Evolutionary conservation across 108 stramenopile genomes (phyloP).

Genomic region (Bacterosira constricta): DNA sequence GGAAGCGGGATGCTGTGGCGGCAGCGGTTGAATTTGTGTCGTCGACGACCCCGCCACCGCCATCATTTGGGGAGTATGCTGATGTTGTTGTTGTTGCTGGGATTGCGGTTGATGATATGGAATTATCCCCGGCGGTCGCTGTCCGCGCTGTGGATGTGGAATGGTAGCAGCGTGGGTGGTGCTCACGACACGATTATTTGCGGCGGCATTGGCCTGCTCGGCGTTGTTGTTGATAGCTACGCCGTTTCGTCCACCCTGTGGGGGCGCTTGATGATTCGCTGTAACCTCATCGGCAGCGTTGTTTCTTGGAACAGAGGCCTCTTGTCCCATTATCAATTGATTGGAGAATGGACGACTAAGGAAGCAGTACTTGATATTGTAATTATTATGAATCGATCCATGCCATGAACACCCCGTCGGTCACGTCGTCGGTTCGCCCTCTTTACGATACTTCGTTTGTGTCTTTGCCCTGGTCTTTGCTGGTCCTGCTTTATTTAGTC

Average conservation of each 20-base stretch:
- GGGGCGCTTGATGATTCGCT: neutral
- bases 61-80: constrained; percentile 6
- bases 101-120: constrained; percentile 4
- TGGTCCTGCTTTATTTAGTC: no score
- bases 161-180: neutral
- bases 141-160: no score
- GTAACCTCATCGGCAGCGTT: neutral
- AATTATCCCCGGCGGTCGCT: neutral
- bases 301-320: constrained; percentile 33
- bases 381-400: no score
- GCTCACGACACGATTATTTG: neutral
- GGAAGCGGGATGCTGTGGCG: neutral
- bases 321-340: constrained; percentile 41
- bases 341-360: no score
- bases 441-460: no score
- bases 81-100: constrained; percentile 12
- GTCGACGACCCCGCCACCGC: neutral
- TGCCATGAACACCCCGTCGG: no score
- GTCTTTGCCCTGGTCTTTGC: no score
- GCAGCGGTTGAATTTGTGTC: neutral
- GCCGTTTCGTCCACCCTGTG: constrained; percentile 1
- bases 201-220: neutral
- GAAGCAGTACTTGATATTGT: neutral
- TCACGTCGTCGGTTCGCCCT: no score
- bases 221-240: neutral